Evolutionary conservation across 2,329 filamentous ascomycete species (phyloP).

Genomic region (Neopestalotiopsis rosae): DNA sequence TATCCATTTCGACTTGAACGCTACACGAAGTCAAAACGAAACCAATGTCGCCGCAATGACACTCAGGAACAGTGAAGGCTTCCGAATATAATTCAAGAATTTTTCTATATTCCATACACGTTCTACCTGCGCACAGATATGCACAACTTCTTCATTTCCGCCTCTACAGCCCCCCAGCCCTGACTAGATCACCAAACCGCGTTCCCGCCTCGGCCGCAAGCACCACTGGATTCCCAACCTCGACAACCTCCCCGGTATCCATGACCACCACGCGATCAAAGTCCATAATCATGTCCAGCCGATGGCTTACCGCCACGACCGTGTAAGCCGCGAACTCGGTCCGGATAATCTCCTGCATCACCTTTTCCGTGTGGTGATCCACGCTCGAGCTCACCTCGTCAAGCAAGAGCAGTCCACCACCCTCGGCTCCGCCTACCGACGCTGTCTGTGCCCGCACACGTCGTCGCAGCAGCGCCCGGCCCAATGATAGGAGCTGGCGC

Average conservation of each 20-base stretch:
- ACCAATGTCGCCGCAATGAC: background rate
- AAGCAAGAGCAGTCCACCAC: slow-evolving; percentile 35
- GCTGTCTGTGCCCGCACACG: slow-evolving; percentile 24
- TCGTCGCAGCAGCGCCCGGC: slow-evolving; percentile 32
- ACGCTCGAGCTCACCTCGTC: slow-evolving; percentile 40
- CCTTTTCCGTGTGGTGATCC: slow-evolving; percentile 33
- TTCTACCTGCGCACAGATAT: no score
- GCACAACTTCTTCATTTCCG: background rate
- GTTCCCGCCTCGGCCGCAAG: slow-evolving; percentile 24
- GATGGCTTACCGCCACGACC: slow-evolving; percentile 43
- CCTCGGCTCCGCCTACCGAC: slow-evolving; percentile 27
- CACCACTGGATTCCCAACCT: slow-evolving; percentile 37
- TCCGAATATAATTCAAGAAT: no score
- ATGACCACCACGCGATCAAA: slow-evolving; percentile 56
- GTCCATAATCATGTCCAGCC: slow-evolving; percentile 47
- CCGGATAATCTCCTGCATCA: slow-evolving; percentile 31
- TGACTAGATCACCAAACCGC: slow-evolving; percentile 27
- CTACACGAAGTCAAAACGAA: background rate
- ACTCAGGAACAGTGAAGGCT: background rate
- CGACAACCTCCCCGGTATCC: slow-evolving; percentile 50
- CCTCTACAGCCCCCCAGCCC: slow-evolving; percentile 15
- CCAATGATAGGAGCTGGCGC: slow-evolving; percentile 33
- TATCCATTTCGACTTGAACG: slow-evolving; percentile 16
- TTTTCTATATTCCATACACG: no score
- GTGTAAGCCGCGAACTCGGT: slow-evolving; percentile 47